Evolutionary conservation across 2,329 filamentous ascomycete species (phyloP).

Genomic region (Ploettnerulaceae sp.): DNA sequence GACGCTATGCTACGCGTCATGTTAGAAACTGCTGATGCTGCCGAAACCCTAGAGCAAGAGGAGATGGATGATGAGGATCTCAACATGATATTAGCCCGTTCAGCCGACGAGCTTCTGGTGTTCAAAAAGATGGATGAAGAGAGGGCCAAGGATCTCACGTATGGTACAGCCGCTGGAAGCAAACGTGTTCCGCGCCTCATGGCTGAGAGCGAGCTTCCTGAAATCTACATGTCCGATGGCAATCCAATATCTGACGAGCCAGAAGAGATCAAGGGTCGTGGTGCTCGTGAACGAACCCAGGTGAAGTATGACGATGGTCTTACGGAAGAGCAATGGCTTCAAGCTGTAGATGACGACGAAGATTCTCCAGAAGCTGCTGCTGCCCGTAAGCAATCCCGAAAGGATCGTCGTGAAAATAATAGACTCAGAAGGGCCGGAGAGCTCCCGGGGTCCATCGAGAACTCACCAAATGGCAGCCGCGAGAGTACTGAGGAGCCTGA

Average conservation of each 20-base stretch:
- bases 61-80: slow-evolving; percentile 99
- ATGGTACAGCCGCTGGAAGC: slow-evolving; percentile 61
- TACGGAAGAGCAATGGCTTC: slow-evolving; percentile 98
- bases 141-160: slow-evolving; percentile 58
- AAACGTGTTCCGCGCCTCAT: slow-evolving; percentile 75
- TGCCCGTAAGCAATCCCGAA: slow-evolving; percentile 79
- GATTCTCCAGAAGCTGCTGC: slow-evolving; percentile 91
- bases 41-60: slow-evolving; percentile 70
- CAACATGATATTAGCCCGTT: slow-evolving; percentile 89
- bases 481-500: slow-evolving; percentile 80
- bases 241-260: slow-evolving; percentile 75
- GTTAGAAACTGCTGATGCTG: slow-evolving; percentile 74
- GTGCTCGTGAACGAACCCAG: slow-evolving; percentile 88
- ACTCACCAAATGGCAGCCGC: slow-evolving; percentile 70
- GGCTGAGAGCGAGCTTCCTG: slow-evolving; percentile 80
- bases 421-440: slow-evolving; percentile 54
- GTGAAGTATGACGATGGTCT: slow-evolving; percentile 96
- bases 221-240: slow-evolving; percentile 87
- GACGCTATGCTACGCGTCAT: slow-evolving; percentile 94
- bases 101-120: slow-evolving; percentile 66
- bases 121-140: slow-evolving; percentile 86
- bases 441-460: slow-evolving; percentile 43
- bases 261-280: slow-evolving; percentile 75
- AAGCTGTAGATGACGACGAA: slow-evolving; percentile 95
- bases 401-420: slow-evolving; percentile 74